Base-by-base conservation (phyloP, 495 filamentous ascomycete species). In the Xylona heveae region DNA sequence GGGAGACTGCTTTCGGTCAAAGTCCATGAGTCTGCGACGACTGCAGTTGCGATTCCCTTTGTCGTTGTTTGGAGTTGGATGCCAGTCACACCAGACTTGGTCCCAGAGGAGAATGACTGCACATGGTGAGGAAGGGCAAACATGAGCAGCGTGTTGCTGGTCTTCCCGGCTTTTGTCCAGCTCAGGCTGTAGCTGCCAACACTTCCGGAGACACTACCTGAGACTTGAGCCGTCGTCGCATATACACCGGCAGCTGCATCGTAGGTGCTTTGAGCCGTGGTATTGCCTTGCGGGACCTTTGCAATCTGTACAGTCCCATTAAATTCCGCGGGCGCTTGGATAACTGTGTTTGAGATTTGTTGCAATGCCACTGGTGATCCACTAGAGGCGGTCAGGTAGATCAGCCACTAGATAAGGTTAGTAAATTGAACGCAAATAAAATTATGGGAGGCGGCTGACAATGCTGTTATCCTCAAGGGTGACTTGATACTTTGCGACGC, bases 81-180 rank as follows among this genome's bases (percentile, higher is more conserved):
- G 6, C 51, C 47, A 15, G 74, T 71, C 33, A 62, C 45, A n/a
- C 53, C 61, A 3, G 47, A 53, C 7, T 47, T 38, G 2, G 79
- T 88, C 4, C 29, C 48, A 3, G 38, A 33, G 39, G 78, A 68
- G 37, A 94, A 88, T 2, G 78, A 76, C 27, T 66, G 52, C 9
- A 78, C 43, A 37, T 94, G 88, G 50, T 97, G 88, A 15, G 84
- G 78, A 36, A 97, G 53, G 24, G 85, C 82, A 40, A 74, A 97
- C 76, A 92, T 91, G 38, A 82, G 53, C 18, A 91, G 53, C 5
- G 54, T 44, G 4, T 50, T 54, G n/a, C 41, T 46, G 6, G 15
- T 12, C 6, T 52, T 17, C 6, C 84, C 85, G 1, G 50, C 61
- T 44, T 80, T 88, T 14, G 53, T 50, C 58, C 74, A 93, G 3